A percentile compares a stretch with the other conserved stretches of the same genome.
Conservation (phyloP, 768 basidiomycete species). For the Kwoniella mangroviensis region DNA sequence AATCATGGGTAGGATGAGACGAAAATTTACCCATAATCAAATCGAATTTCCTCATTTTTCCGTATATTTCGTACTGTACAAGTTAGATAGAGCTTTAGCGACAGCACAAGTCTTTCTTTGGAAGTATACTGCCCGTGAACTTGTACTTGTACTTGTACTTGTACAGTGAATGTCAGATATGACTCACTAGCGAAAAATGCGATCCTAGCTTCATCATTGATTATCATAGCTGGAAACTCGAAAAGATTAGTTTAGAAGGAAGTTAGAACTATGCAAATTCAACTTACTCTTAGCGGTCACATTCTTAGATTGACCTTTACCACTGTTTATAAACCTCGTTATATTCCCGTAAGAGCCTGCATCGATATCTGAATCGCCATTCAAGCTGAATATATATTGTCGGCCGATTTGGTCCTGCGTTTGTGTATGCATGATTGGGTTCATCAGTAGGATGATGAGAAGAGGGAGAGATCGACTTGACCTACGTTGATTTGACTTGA, state of each 20-base stretch:
- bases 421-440: not conserved
- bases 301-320: slow-evolving; percentile 12
- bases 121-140: no score
- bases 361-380: slow-evolving; percentile 22
- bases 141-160: no score
- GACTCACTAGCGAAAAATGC: slow-evolving; percentile 17
- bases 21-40: slow-evolving; percentile 25
- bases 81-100: not conserved
- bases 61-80: slow-evolving; percentile 16
- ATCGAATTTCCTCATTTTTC: slow-evolving; percentile 14
- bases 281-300: slow-evolving; percentile 10
- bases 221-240: slow-evolving; percentile 4
- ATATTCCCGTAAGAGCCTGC: slow-evolving; percentile 19
- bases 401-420: slow-evolving; percentile 22
- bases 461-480: not conserved
- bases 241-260: not conserved
- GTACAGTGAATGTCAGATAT: not conserved
- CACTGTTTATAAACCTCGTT: slow-evolving; percentile 28
- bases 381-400: slow-evolving; percentile 19
- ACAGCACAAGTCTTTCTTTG: no score
- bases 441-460: not conserved
- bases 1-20: not conserved
- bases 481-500: slow-evolving; percentile 18
- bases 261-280: not conserved
- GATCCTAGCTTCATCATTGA: slow-evolving; percentile 9